Evolutionary conservation across 2,329 filamentous ascomycete species (phyloP), one percentile per base, ranked within the genome.

Genomic region (Cladobotryum mycophilum): DNA sequence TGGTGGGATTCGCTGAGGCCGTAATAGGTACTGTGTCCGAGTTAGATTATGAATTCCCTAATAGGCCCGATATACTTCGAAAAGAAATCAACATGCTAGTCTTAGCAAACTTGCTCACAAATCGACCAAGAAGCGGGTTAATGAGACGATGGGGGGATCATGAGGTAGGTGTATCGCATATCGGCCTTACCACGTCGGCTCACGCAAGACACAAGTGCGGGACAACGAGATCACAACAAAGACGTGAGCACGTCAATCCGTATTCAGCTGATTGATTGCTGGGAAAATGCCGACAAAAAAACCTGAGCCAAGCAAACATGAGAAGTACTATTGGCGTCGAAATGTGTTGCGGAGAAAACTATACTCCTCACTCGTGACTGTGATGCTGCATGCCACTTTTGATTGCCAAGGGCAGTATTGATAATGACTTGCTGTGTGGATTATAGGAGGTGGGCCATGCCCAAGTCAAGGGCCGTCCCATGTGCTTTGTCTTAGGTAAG

Each of bases 371-470:
- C 8, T 38, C 13, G 36, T 14, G 17, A 38, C 14, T n/a, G 25
- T 15, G 17, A 25, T 20, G 17, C 20, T 42, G 41, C 4, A 25
- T 25, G 13, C 37, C 41, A 25, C 41, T 36, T 45, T 45, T 35
- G 42, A 45, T 45, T 45, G 42, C 8, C 30, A 34, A 45, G 14
- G 25, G 13, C 20, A 34, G n/a, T 17, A 45, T 33, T 36, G 33
- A 36, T 45, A 45, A 34, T 36, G 22, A 45, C 41, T 30, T 33
- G 42, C 42, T 45, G 42, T 45, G 42, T 45, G 42, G 20, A 42
- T 42, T 34, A 20, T 20, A 45, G 42, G 42, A 45, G 42, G 42
- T 36, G 42, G 20, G 22, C n/a, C 33, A 42, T 30, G 41, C 41
- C 41, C 41, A 42, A 42, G 41, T 36, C 22, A 15, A 45, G 22